Base-by-base conservation (phyloP, 2,329 filamentous ascomycete species). In the Pseudovirgaria hyperparasitica region DNA sequence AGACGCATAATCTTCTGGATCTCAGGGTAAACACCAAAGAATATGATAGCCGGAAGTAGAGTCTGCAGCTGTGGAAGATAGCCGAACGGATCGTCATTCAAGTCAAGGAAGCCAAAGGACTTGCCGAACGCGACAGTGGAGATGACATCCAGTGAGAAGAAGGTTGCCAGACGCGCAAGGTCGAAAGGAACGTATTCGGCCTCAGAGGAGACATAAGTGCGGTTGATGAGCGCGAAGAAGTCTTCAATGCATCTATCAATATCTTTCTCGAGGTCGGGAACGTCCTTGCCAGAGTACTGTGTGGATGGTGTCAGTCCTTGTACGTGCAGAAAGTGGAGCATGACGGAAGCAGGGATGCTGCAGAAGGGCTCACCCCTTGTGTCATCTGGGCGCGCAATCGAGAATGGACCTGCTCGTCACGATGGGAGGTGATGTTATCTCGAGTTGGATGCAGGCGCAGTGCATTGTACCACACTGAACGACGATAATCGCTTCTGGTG, bases 101-200 rank as follows among this genome's bases (percentile, higher is more conserved):
- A 38, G n/a, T 55, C 53, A 1, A 70, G 37, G 34, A 62, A 63
- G 9, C 65, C 65, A 33, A 70, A 67, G 0, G 57, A 42, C 26
- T 62, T 48, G 4, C 52, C 54, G 29, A 58, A 58, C 6, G 53
- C 55, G 16, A 58, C 37, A 27, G 51, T 48, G 2, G 52, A 55
- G 32, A 57, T 56, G 14, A 55, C 49, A 35, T 58, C 55, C 13
- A 58, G 41, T 3, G 55, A 57, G 44, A 58, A 58, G 42, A 45
- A 58, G 6, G 45, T 49, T 2, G 46, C 49, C 9, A 49, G 36
- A 4, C 47, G 41, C 4, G 45, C 48, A 2, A 57, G 39, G 29
- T 57, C 54, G n/a, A 57, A 31, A 2, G 40, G 48, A 12, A 36
- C 35, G 31, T 43, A 54, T 9, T 44, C 27, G 2, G 46, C 40